Percentiles rank a stretch among this genome's conserved stretches.
Conservation (phyloP, 73 alveolate genomes). For the Durusdinium trenchii region DNA sequence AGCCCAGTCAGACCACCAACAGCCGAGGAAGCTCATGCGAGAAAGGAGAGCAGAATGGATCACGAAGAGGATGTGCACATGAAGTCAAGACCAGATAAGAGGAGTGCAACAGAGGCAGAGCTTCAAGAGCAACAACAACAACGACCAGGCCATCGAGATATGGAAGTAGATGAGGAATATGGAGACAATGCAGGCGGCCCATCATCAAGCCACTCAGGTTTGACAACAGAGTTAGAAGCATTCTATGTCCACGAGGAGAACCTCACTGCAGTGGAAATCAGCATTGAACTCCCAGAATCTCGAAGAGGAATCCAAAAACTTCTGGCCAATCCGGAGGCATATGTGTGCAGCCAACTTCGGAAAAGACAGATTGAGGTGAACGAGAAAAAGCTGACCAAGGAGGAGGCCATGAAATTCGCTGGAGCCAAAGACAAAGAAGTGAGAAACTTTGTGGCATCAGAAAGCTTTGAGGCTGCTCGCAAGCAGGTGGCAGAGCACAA, state of each 20-base stretch:
- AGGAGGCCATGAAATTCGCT: neutral
- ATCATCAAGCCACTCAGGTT: too few relatives aligned
- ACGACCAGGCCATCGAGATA: too few relatives aligned
- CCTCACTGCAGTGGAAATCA: neutral
- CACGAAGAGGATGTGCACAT: too few relatives aligned
- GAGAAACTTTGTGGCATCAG: neutral
- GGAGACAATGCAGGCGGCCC: too few relatives aligned
- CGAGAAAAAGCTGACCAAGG: neutral
- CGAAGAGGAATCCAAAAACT: neutral
- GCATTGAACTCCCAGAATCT: neutral
- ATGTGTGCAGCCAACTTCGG: neutral
- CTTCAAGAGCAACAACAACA: too few relatives aligned
- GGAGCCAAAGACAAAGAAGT: constrained; percentile 17
- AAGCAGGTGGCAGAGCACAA: neutral
- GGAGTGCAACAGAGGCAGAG: too few relatives aligned
- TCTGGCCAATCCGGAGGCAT: neutral
- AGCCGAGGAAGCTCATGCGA: too few relatives aligned
- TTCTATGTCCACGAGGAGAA: neutral
- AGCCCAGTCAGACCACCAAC: too few relatives aligned
- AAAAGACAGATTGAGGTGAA: neutral
- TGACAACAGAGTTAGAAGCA: neutral
- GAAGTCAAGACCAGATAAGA: too few relatives aligned
- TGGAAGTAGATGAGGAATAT: too few relatives aligned
- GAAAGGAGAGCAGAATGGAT: too few relatives aligned
- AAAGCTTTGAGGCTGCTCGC: neutral